These are phyloP conservation scores for Fraxinus americana DNA, from an alignment of 257 asterid genomes.

Conservation along the genomic window DNA sequence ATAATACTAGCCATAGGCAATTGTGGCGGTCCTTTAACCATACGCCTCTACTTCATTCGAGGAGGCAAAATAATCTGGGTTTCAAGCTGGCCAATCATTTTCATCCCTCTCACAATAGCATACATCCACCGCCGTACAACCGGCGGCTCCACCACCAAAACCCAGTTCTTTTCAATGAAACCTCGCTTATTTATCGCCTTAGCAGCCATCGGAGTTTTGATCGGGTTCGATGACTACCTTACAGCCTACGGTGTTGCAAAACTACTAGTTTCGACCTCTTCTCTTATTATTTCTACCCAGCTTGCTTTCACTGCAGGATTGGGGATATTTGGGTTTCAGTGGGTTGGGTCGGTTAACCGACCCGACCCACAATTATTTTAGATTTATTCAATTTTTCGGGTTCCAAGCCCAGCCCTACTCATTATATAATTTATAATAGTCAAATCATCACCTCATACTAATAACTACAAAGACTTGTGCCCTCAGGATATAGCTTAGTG, in stretches of 20 bases:
- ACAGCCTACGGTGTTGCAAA: slow-evolving; percentile 36
- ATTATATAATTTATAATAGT: no score
- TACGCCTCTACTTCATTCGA: neutral
- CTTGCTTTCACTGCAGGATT: slow-evolving; percentile 35
- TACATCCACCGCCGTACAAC: slow-evolving; percentile 32
- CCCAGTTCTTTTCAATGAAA: slow-evolving; percentile 11
- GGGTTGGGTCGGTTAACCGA: no score
- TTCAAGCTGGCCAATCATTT: slow-evolving; percentile 17
- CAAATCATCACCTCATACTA: no score
- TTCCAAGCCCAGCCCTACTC: no score
- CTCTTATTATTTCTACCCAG: slow-evolving; percentile 43
- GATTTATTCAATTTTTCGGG: no score
- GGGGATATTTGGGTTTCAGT: no score
- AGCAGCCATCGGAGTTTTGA: slow-evolving; percentile 27
- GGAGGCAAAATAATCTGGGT: slow-evolving; percentile 24
- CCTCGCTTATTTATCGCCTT: slow-evolving; percentile 29
- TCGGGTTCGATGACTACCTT: slow-evolving; percentile 40
- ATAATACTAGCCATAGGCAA: slow-evolving; percentile 16
- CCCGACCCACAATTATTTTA: no score
- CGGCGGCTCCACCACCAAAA: neutral
- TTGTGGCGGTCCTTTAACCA: slow-evolving; percentile 22
- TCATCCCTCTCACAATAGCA: slow-evolving; percentile 15
- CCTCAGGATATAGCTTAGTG: no score
- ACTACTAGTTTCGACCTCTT: slow-evolving; percentile 49
- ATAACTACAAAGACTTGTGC: no score